Conservation (phyloP, 1,284 basidiomycete genomes). For the Thelephora terrestris region DNA sequence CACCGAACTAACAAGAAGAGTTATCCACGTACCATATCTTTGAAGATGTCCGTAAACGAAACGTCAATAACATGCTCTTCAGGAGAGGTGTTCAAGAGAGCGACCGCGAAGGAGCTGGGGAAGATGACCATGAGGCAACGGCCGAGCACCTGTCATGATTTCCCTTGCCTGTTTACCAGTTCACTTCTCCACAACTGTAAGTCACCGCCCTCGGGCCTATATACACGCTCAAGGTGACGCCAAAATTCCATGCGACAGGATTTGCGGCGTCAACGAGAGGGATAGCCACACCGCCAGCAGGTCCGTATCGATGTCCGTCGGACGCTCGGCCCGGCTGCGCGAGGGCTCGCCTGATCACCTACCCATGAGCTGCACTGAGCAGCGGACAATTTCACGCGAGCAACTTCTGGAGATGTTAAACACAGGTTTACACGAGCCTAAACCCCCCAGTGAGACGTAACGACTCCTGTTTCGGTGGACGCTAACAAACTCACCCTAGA, state of each 20-base stretch:
- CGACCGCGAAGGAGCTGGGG: constrained; percentile 22
- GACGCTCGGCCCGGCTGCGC: no score
- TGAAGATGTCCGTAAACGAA: constrained; percentile 25
- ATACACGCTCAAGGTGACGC: no score
- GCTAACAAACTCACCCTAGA: no score
- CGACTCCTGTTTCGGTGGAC: no score
- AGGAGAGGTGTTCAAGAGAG: constrained; percentile 27
- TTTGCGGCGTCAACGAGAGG: constrained; percentile 29
- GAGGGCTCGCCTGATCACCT: no score
- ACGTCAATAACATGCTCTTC: constrained; percentile 22
- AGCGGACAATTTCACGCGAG: no score
- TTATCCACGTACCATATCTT: constrained; percentile 19
- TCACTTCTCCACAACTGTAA: constrained; percentile 24
- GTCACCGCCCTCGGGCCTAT: constrained; percentile 20
- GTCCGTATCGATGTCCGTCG: constrained; percentile 32
- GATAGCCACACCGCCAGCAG: constrained; percentile 32
- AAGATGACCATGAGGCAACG: neutral
- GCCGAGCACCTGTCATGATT: neutral
- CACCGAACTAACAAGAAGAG: neutral
- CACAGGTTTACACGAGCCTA: no score
- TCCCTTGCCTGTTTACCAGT: constrained; percentile 22
- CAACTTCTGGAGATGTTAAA: no score
- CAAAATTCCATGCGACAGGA: no score
- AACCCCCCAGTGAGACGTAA: no score
- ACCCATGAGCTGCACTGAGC: no score